Evolutionary conservation across 2,329 filamentous ascomycete species (phyloP).

Genomic region (Epichloe hybrida): DNA sequence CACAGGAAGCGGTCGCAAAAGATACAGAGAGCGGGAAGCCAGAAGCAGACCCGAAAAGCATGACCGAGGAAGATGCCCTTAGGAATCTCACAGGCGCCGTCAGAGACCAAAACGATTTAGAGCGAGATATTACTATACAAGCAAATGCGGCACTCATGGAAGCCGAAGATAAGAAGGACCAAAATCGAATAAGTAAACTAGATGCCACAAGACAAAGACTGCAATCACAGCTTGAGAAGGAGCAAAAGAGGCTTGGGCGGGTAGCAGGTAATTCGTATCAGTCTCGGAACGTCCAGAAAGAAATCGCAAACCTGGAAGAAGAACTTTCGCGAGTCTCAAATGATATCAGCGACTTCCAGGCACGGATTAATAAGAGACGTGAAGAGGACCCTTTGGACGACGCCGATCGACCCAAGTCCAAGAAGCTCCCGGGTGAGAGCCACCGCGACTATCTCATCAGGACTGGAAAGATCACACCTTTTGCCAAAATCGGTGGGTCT

Average conservation of each 20-base stretch:
- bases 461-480: constrained; percentile 95
- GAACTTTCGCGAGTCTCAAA: constrained; percentile 51
- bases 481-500: constrained; percentile 63
- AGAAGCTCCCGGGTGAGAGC: constrained; percentile 63
- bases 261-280: constrained; percentile 32
- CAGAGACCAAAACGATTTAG: constrained; percentile 78
- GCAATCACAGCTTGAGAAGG: constrained; percentile 47
- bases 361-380: constrained; percentile 66
- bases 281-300: constrained; percentile 44
- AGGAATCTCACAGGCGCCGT: constrained; percentile 53
- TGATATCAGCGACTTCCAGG: constrained; percentile 69
- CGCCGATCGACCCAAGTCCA: constrained; percentile 32
- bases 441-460: constrained; percentile 83
- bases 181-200: constrained; percentile 47
- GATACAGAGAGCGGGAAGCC: constrained; percentile 3
- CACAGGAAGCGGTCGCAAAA: constrained; percentile 11
- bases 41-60: constrained; percentile 13
- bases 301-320: constrained; percentile 52
- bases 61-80: constrained; percentile 48
- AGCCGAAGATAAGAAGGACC: constrained; percentile 48
- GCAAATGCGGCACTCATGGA: constrained; percentile 46
- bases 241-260: constrained; percentile 32
- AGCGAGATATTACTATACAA: constrained; percentile 64
- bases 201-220: constrained; percentile 43
- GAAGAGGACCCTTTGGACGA: constrained; percentile 34